A percentile compares a stretch with the other conserved stretches of the same genome.
These are phyloP conservation scores for Ophiostoma sp. DNA, from an alignment of 2,329 filamentous ascomycete genomes.

Conservation along the genomic window DNA sequence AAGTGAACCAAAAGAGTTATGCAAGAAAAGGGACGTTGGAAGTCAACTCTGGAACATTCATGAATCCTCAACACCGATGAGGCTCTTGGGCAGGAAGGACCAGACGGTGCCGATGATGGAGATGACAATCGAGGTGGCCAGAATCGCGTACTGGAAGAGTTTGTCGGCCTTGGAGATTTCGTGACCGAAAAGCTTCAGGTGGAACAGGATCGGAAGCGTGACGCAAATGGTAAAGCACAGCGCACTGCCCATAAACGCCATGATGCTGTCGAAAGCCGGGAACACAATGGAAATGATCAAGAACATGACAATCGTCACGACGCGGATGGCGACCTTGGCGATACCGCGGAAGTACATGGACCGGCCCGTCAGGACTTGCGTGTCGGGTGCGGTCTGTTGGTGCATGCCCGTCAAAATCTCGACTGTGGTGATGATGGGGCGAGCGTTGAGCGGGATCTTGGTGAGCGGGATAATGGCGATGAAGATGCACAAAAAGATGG, in stretches of 20 bases:
- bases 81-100: conserved; percentile 80
- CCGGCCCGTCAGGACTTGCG: conserved; percentile 52
- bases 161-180: conserved; percentile 67
- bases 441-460: conserved; percentile 87
- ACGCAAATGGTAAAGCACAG: conserved; percentile 94
- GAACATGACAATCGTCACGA: conserved; percentile 69
- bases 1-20: neutral
- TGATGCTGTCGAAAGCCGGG: conserved; percentile 84
- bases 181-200: conserved; percentile 81
- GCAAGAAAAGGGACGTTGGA: neutral
- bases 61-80: conserved; percentile 58
- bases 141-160: conserved; percentile 65
- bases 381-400: conserved; percentile 45
- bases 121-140: conserved; percentile 67
- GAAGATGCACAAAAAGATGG: conserved; percentile 78
- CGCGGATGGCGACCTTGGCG: conserved; percentile 61
- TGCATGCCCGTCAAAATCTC: conserved; percentile 80
- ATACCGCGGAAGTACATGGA: conserved; percentile 59
- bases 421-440: conserved; percentile 81
- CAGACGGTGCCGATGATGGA: conserved; percentile 79
- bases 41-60: neutral
- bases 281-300: conserved; percentile 68
- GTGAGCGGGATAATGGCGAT: conserved; percentile 92
- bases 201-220: conserved; percentile 83
- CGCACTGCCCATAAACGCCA: conserved; percentile 85